Evolutionary conservation across 352 stramenopile species (phyloP).

Genomic region (Phytophthora pini): DNA sequence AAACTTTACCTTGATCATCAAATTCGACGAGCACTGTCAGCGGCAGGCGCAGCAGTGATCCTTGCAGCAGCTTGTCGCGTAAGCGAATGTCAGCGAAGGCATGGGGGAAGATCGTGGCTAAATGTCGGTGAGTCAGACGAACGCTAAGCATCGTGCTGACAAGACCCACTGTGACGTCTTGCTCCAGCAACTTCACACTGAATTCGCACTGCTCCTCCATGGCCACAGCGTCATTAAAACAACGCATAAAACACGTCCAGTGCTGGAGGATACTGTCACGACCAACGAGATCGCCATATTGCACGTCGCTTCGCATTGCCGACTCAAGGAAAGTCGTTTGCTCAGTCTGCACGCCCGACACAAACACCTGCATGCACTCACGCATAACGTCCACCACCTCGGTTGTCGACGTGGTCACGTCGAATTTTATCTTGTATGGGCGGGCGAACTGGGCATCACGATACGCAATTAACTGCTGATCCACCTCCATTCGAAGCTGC

Average conservation of each 20-base stretch:
- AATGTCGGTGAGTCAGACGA: slow-evolving; percentile 13
- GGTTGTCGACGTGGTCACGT: not conserved
- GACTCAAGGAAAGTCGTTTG: slow-evolving; percentile 26
- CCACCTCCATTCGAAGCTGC: slow-evolving; percentile 28
- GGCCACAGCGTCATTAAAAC: slow-evolving; percentile 10
- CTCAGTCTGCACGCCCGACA: slow-evolving; percentile 10
- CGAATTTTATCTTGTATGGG: no score
- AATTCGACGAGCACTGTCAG: slow-evolving; percentile 33
- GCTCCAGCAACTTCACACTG: slow-evolving; percentile 13
- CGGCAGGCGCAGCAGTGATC: slow-evolving; percentile 15
- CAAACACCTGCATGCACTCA: slow-evolving; percentile 26
- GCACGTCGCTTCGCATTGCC: slow-evolving; percentile 25
- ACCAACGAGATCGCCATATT: slow-evolving; percentile 20
- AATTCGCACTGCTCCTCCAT: slow-evolving; percentile 13
- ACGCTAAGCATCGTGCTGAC: slow-evolving; percentile 18
- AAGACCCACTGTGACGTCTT: slow-evolving; percentile 4
- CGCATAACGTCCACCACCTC: slow-evolving; percentile 19
- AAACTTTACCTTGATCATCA: slow-evolving; percentile 35
- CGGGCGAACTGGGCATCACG: slow-evolving; percentile 1
- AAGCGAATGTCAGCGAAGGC: slow-evolving; percentile 5
- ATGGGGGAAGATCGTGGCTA: slow-evolving; percentile 21
- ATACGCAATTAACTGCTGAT: slow-evolving; percentile 16
- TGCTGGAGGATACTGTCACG: slow-evolving; percentile 27
- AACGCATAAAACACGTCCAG: slow-evolving; percentile 14
- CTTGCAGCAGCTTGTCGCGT: slow-evolving; percentile 24